Percentiles rank a stretch among this genome's conserved stretches.
These are phyloP conservation scores for Lachnellula arida DNA, from an alignment of 2,329 filamentous ascomycete genomes.

Conservation along the genomic window DNA sequence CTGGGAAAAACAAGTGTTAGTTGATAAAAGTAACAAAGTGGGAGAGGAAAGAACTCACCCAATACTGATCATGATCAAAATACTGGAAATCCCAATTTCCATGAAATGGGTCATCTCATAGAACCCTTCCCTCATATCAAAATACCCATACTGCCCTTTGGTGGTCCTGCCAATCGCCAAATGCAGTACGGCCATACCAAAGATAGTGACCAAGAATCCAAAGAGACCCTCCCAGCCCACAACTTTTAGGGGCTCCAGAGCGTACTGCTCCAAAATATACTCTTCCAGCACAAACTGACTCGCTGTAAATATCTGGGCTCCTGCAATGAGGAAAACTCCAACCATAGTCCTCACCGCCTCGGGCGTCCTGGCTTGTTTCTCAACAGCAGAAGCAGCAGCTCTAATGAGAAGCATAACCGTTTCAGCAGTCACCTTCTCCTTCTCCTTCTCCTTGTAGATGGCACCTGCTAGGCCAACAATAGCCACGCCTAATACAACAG, in stretches of 20 bases:
- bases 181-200: slow-evolving; percentile 78
- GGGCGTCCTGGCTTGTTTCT: slow-evolving; percentile 41
- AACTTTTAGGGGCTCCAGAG: slow-evolving; percentile 72
- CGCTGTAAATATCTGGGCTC: slow-evolving; percentile 93
- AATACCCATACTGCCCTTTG: slow-evolving; percentile 73
- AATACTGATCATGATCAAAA: slow-evolving; percentile 96
- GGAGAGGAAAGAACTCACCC: slow-evolving; percentile 56
- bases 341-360: slow-evolving; percentile 67
- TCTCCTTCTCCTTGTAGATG: slow-evolving; percentile 69
- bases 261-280: slow-evolving; percentile 77
- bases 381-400: slow-evolving; percentile 38
- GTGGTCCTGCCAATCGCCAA: slow-evolving; percentile 69
- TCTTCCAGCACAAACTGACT: slow-evolving; percentile 96
- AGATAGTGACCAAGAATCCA: slow-evolving; percentile 73
- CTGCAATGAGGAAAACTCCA: slow-evolving; percentile 85
- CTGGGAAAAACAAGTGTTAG: slow-evolving; percentile 39
- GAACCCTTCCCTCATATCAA: slow-evolving; percentile 84
- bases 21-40: background rate
- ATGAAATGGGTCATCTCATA: slow-evolving; percentile 70
- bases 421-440: slow-evolving; percentile 30
- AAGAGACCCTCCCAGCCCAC: slow-evolving; percentile 97
- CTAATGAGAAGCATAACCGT: slow-evolving; percentile 35
- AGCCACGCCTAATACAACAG: slow-evolving; percentile 84
- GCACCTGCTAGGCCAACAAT: slow-evolving; percentile 86
- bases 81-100: slow-evolving; percentile 67